Evolutionary conservation across 805 yeast species (phyloP).

Genomic region (Lipomyces orientalis): DNA sequence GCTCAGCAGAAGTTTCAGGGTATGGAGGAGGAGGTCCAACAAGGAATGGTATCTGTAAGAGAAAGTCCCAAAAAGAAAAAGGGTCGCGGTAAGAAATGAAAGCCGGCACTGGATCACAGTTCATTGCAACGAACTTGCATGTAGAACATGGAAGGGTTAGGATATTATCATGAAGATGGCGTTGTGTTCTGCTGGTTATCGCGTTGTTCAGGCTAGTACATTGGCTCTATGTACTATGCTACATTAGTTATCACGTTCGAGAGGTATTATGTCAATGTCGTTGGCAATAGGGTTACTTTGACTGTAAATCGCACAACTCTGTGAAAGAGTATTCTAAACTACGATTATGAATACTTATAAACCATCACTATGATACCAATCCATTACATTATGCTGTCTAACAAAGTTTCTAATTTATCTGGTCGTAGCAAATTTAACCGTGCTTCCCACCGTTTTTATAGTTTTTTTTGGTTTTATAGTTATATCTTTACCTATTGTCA

Average conservation of each 20-base stretch:
- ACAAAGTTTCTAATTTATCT: background rate
- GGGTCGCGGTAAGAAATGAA: background rate
- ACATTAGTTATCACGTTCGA: background rate
- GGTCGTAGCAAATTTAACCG: background rate
- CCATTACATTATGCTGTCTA: background rate
- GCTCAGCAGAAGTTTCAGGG: slow-evolving; percentile 72
- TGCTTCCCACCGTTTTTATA: background rate
- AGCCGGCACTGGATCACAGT: background rate
- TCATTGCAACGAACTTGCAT: background rate
- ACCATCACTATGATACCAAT: background rate
- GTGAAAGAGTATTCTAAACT: background rate
- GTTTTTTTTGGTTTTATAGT: background rate
- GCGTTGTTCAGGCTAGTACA: background rate
- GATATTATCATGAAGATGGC: background rate
- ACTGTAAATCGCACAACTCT: background rate
- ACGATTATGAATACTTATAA: background rate
- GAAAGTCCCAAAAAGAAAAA: slow-evolving; percentile 27
- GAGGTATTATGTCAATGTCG: background rate
- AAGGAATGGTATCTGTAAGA: slow-evolving; percentile 66
- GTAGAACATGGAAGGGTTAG: background rate
- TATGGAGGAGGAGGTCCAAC: slow-evolving; percentile 71
- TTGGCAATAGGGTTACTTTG: background rate
- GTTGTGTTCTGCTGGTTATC: background rate
- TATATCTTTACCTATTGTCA: background rate
- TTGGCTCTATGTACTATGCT: background rate